Base-by-base conservation (phyloP, 148 eudicot genomes). In the Nepenthes gracilis region DNA sequence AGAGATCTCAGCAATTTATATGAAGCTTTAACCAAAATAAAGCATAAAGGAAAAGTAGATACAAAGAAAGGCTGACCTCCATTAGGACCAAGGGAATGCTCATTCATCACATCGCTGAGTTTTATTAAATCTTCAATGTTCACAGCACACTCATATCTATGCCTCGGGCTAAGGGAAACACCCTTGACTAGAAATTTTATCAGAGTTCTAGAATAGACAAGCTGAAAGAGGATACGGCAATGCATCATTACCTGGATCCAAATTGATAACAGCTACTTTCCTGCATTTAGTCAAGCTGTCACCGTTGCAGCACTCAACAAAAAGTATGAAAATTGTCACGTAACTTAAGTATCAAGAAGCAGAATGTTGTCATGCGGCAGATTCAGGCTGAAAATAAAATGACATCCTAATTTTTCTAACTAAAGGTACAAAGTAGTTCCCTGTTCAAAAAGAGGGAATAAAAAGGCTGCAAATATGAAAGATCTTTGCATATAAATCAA, bases 191-290 rank as follows among this genome's bases (percentile, higher is more conserved):
- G 10, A 56, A 56, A 49, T 47, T 10, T 4, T 40, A 64, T 12
- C 36, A 35, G 43, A 23, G n/a, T 7, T 54, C n/a, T 47, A 54
- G 5, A 37, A 38, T 38, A 2, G 35, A 35, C 9, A 36, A 11
- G 33, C 3, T 7, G 54, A 12, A 54, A 61, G 48, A 43, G 97
- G 88, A 92, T 88, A 92, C 98, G 96, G 98, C 71, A 92, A 79
- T 2, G 94, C 60, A 73, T 92, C 98, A 68, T 92, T 88, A n/a
- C 96, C 96, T 57, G 97, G 97, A 70, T 92, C 97, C 86, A 92
- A 67, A 72, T 92, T 92, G 67, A 92, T 84, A 52, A 88, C 71
- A 69, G 96, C 96, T 54, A 92, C 98, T 68, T 88, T 92, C 79
- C 96, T 92, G 94, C 78, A 84, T 54, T 58, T 38, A 51, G 15